phyloP scores from a whole-genome alignment of 2,329 filamentous ascomycete genomes.

The Botrytis aclada region DNA sequence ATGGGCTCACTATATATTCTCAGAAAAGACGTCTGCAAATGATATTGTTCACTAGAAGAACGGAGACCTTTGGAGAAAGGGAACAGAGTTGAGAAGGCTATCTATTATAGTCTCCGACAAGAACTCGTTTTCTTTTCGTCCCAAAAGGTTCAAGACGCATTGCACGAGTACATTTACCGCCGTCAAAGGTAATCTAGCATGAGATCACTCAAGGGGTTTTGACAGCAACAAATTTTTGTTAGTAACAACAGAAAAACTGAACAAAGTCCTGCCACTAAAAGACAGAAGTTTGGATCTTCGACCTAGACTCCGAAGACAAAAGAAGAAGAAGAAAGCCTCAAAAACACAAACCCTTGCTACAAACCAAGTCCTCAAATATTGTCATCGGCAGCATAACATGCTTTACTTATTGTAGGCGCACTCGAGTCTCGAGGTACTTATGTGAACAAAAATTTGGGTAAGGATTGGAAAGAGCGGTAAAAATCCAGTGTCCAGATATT shows the following conservation, averaged over 20 bases:
- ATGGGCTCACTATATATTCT: background rate
- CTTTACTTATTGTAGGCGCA: background rate
- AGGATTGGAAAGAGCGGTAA: background rate
- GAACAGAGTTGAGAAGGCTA: background rate
- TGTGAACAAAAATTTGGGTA: background rate
- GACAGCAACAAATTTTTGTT: background rate
- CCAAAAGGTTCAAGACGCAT: background rate
- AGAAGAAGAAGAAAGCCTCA: fast-evolving
- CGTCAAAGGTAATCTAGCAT: background rate
- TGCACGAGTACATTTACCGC: fast-evolving
- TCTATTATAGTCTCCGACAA: background rate
- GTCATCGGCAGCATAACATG: background rate
- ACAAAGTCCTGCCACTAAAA: fast-evolving
- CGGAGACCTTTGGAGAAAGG: fast-evolving
- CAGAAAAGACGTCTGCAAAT: background rate
- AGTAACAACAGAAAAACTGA: background rate
- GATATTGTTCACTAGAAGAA: fast-evolving
- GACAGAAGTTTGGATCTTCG: fast-evolving
- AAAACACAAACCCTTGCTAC: background rate
- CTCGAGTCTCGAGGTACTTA: too few species aligned
- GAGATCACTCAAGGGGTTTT: background rate
- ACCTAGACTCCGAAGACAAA: background rate
- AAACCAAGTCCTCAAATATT: background rate
- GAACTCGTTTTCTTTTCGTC: background rate
- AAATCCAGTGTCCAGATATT: background rate